These are phyloP conservation scores for Aspergillus vadensis DNA, from an alignment of 2,329 filamentous ascomycete species.

Conservation along the genomic window DNA sequence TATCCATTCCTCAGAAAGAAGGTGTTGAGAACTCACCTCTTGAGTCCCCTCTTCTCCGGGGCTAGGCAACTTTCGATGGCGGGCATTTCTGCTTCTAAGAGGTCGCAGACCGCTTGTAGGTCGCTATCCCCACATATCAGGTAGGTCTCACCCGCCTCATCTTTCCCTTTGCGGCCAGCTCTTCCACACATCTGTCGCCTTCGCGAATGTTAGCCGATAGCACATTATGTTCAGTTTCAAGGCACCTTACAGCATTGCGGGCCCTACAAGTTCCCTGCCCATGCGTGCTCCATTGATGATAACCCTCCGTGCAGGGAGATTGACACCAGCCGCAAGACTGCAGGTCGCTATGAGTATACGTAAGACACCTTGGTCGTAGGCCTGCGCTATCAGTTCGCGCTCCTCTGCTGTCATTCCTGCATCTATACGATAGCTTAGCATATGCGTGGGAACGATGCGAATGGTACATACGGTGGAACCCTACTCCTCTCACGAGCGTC, in stretches of 20 bases:
- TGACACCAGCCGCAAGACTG: slow-evolving; percentile 80
- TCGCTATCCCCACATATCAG: slow-evolving; percentile 71
- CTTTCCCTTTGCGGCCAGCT: slow-evolving; percentile 76
- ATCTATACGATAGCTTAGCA: slow-evolving; percentile 37
- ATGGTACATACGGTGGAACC: slow-evolving; percentile 67
- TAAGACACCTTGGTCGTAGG: slow-evolving; percentile 68
- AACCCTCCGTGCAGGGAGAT: slow-evolving; percentile 70
- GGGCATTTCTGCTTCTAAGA: slow-evolving; percentile 73
- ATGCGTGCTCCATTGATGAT: slow-evolving; percentile 75
- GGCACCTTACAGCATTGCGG: slow-evolving; percentile 66
- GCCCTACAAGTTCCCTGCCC: slow-evolving; percentile 74
- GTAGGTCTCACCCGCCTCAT: slow-evolving; percentile 75
- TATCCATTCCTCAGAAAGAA: background rate
- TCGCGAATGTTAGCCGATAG: slow-evolving; percentile 24
- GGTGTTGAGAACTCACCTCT: slow-evolving; percentile 52
- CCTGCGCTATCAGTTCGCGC: slow-evolving; percentile 68
- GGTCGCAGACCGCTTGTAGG: slow-evolving; percentile 67
- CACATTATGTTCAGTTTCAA: background rate
- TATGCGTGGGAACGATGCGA: background rate
- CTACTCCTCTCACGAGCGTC: slow-evolving; percentile 67
- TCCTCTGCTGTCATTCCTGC: slow-evolving; percentile 70
- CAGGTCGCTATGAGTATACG: slow-evolving; percentile 76
- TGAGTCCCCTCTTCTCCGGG: slow-evolving; percentile 67
- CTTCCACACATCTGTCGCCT: slow-evolving; percentile 76
- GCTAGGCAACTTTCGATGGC: slow-evolving; percentile 68